These are phyloP conservation scores for Filosporella fistucella DNA, from an alignment of 495 filamentous ascomycete species.

Conservation along the genomic window DNA sequence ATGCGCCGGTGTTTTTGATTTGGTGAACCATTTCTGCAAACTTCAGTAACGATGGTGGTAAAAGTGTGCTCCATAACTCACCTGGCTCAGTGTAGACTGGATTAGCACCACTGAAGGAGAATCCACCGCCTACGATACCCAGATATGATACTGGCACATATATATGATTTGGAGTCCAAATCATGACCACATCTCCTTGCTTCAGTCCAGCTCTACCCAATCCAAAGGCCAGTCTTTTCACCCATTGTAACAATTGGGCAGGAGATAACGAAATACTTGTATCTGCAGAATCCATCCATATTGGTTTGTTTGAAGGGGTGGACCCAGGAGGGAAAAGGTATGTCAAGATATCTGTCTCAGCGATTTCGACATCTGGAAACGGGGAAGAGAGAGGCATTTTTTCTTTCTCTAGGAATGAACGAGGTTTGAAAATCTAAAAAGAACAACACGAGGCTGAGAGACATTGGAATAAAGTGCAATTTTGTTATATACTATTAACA, in stretches of 20 bases:
- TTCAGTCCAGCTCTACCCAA: constrained; percentile 39
- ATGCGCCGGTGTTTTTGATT: constrained; percentile 62
- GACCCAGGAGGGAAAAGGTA: constrained; percentile 38
- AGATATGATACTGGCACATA: constrained; percentile 65
- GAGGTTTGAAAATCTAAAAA: constrained; percentile 32
- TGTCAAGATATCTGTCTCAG: constrained; percentile 35
- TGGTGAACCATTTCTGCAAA: constrained; percentile 72
- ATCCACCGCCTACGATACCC: constrained; percentile 79
- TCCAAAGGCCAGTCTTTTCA: constrained; percentile 36
- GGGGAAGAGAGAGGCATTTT: constrained; percentile 31
- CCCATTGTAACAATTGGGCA: constrained; percentile 33
- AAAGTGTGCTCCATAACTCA: too few species aligned
- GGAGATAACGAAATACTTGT: constrained; percentile 30
- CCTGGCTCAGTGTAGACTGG: constrained; percentile 65
- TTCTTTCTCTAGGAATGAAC: constrained; percentile 10
- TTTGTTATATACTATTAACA: too few species aligned
- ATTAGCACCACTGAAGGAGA: constrained; percentile 72
- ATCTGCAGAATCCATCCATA: constrained; percentile 41
- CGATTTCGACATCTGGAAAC: constrained; percentile 29
- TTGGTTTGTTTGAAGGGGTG: constrained; percentile 30
- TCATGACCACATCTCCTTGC: constrained; percentile 69
- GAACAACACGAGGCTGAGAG: too few species aligned
- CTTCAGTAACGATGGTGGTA: too few species aligned
- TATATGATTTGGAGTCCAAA: constrained; percentile 68
- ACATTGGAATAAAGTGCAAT: too few species aligned